phyloP scores from a whole-genome alignment of 2,329 filamentous ascomycete species.

The Ophiostoma australiae region DNA sequence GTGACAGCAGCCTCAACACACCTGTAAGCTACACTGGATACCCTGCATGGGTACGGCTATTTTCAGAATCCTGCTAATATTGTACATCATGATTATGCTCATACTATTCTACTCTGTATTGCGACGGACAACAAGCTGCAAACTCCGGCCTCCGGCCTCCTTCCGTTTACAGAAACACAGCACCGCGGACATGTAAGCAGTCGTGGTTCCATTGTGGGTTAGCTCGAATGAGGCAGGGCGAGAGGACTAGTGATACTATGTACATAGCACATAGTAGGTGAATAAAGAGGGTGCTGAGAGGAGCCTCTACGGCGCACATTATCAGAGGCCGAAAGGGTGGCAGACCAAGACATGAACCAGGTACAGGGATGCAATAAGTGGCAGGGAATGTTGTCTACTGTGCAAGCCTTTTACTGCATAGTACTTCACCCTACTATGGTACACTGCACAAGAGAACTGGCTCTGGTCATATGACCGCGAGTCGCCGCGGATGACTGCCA shows the following conservation, averaged over 20 bases:
- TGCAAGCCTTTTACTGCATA: too few species aligned
- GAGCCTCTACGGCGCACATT: too few species aligned
- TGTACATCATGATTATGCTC: too few species aligned
- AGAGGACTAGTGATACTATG: too few species aligned
- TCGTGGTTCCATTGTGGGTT: neutral
- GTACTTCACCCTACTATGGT: too few species aligned
- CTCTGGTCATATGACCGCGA: constrained; percentile 14
- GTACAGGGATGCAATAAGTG: neutral
- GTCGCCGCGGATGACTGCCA: constrained; percentile 13
- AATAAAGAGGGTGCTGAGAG: too few species aligned
- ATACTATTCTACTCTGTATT: neutral
- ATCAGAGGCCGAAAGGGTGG: neutral
- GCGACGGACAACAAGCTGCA: neutral
- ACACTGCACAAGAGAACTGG: neutral
- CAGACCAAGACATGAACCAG: constrained; percentile 3
- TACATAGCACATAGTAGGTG: too few species aligned
- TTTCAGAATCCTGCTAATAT: too few species aligned
- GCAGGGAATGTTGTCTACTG: too few species aligned
- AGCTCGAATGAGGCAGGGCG: too few species aligned
- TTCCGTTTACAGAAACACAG: neutral
- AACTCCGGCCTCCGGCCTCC: neutral
- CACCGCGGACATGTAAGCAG: neutral
- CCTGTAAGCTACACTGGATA: too few species aligned
- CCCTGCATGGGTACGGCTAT: too few species aligned
- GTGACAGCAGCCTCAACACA: neutral